phyloP scores from a whole-genome alignment of 305 asterid species.

The Fraxinus baroniana region DNA sequence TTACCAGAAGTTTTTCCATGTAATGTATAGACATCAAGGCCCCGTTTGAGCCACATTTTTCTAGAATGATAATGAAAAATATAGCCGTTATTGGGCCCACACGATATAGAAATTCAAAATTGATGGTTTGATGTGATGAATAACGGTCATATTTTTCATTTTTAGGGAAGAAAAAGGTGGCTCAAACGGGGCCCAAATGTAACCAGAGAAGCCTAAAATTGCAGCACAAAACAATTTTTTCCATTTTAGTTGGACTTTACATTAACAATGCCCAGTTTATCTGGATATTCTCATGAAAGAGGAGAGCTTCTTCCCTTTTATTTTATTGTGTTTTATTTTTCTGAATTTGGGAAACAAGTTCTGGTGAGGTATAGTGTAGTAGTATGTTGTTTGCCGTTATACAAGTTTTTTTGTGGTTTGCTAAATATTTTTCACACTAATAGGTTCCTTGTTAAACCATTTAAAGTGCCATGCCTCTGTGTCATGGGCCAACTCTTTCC shows the following conservation, averaged over 20 bases:
- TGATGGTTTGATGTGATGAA: too few species aligned
- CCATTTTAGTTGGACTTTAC: neutral
- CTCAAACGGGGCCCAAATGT: neutral
- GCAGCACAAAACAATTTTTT: neutral
- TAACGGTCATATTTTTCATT: too few species aligned
- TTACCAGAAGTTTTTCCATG: constrained; percentile 6
- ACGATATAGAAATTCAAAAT: too few species aligned
- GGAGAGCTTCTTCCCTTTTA: constrained; percentile 6
- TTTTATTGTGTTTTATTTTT: neutral
- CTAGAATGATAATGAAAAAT: too few species aligned
- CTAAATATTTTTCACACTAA: neutral
- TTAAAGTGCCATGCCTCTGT: neutral
- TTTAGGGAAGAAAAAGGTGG: too few species aligned
- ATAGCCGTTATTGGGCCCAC: too few species aligned
- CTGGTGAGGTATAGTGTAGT: neutral
- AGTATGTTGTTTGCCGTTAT: neutral
- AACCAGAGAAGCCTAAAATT: constrained; percentile 14
- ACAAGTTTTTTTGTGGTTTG: constrained; percentile 4
- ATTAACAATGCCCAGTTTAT: constrained; percentile 11
- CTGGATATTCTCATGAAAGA: constrained; percentile 14
- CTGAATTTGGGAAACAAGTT: neutral
- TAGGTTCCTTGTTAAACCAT: neutral
- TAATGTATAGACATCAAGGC: constrained; percentile 5
- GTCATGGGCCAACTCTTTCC: neutral
- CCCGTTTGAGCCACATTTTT: too few species aligned